Conservation (phyloP, 352 stramenopile species). For the Phytophthora vignae region DNA sequence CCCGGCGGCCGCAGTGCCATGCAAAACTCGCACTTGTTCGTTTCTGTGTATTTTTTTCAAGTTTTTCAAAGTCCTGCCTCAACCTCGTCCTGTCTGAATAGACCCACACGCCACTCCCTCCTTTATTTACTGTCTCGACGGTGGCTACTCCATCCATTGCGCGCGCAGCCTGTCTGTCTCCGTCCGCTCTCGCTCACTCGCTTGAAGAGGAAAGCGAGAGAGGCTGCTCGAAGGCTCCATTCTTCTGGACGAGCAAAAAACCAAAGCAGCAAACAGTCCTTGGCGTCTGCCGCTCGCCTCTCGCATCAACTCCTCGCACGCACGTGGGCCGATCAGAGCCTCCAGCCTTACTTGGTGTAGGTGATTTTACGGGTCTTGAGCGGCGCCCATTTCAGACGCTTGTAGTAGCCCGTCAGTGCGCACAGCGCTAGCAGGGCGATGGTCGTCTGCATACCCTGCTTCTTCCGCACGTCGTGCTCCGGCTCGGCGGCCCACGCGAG, state of each 20-base stretch:
- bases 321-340: constrained; percentile 13
- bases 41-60: constrained; percentile 42
- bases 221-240: constrained; percentile 24
- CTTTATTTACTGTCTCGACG: constrained; percentile 43
- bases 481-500: constrained; percentile 97
- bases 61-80: constrained; percentile 28
- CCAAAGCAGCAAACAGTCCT: constrained; percentile 18
- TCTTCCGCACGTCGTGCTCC: constrained; percentile 98
- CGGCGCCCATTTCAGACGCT: constrained; percentile 97
- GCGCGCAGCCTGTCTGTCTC: constrained; percentile 20
- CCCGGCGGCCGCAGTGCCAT: too few species aligned
- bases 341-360: constrained; percentile 94
- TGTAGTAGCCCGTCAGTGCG: constrained; percentile 97
- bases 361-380: constrained; percentile 99
- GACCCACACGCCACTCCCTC: constrained; percentile 25
- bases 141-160: constrained; percentile 24
- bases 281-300: constrained; percentile 9
- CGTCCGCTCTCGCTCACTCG: constrained; percentile 15
- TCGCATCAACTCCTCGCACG: constrained; percentile 11
- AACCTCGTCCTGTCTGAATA: constrained; percentile 22
- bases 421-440: constrained; percentile 92
- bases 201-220: constrained; percentile 17
- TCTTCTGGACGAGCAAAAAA: constrained; percentile 20
- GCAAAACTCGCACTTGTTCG: constrained; percentile 15
- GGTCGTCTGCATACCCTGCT: constrained; percentile 95